A percentile compares a stretch with the other conserved stretches of the same genome.
phyloP scores from a whole-genome alignment of 164 flowering plant genomes.

The grape (Vitis vinifera) region ASM3070453v1 NC_081813.1:2444001-2444500 shows the following conservation, averaged over 20 bases:
- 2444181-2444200: conserved; percentile 27
- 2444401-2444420: conserved; percentile 17
- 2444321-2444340: conserved; percentile 15
- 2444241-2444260: conserved; percentile 20
- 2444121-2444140: neutral
- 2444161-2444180: neutral
- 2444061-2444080: neutral
- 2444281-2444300: conserved; percentile 15
- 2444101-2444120: neutral
- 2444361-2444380: conserved; percentile 7
- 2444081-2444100: neutral
- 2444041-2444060: neutral
- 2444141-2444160: neutral
- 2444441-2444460: conserved; percentile 23
- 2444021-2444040: neutral
- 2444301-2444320: conserved; percentile 8
- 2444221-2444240: conserved; percentile 22
- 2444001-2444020: neutral
- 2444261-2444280: conserved; percentile 26
- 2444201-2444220: conserved; percentile 23
- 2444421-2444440: conserved; percentile 20
- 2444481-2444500: conserved; percentile 11
- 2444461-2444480: conserved; percentile 10
- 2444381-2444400: conserved; percentile 16
- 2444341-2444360: conserved; percentile 10